phyloP scores from a whole-genome alignment of 2,329 filamentous ascomycete species.

The Xylariaceae sp. region DNA sequence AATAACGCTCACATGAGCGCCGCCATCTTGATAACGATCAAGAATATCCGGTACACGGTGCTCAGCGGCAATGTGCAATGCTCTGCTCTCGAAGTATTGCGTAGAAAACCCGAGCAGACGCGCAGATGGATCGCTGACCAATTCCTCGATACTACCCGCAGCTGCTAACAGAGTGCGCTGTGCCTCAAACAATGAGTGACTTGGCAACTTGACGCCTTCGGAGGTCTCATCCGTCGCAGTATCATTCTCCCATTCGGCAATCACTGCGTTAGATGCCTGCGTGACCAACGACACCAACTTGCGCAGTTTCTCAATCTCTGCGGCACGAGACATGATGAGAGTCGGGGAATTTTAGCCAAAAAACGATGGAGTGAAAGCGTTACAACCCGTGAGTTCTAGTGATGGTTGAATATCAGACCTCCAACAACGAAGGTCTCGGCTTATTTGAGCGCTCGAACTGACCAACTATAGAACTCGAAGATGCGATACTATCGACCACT shows the following conservation, averaged over 20 bases:
- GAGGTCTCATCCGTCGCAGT: not conserved
- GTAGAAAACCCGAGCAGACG: constrained; percentile 32
- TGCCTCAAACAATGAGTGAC: constrained; percentile 30
- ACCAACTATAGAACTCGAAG: not conserved
- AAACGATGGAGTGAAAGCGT: not conserved
- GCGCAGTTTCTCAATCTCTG: not conserved
- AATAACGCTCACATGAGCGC: constrained; percentile 26
- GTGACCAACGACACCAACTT: not conserved
- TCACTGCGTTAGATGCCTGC: not conserved
- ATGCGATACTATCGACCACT: not conserved
- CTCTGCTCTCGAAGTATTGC: constrained; percentile 34
- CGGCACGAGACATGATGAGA: not conserved
- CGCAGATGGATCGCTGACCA: constrained; percentile 31
- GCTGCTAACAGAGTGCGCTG: constrained; percentile 31
- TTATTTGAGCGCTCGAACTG: not conserved
- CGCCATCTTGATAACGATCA: constrained; percentile 22
- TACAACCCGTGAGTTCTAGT: not conserved
- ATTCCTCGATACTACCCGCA: constrained; percentile 33
- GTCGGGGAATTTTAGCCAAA: not conserved
- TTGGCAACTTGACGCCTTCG: constrained; percentile 5
- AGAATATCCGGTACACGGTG: constrained; percentile 34
- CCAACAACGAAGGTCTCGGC: not conserved
- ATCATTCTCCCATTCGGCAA: not conserved
- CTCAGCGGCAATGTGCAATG: constrained; percentile 33
- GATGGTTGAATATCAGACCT: not conserved